Evolutionary conservation across 139 green algal genomes (phyloP).

Genomic region (Dunaliella sp.): DNA sequence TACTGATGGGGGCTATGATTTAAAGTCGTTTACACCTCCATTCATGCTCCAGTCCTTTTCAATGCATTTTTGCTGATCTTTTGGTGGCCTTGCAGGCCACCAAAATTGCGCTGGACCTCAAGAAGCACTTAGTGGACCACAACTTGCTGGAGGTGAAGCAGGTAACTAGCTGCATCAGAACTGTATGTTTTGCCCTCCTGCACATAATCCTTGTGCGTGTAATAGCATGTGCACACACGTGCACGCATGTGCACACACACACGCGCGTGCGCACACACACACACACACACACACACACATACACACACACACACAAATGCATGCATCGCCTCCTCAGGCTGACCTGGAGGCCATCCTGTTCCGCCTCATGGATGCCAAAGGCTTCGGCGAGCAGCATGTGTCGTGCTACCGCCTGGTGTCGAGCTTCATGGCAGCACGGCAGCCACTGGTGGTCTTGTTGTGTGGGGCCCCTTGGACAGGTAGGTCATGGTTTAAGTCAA

Average conservation of each 20-base stretch:
- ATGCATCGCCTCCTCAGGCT: constrained; percentile 57
- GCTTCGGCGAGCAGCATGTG: constrained; percentile 75
- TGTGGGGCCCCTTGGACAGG: constrained; percentile 75
- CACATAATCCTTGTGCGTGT: neutral
- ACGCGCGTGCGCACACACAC: too few relatives aligned
- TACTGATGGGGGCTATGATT: too few relatives aligned
- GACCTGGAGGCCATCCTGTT: constrained; percentile 85
- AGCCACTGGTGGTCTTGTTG: constrained; percentile 84
- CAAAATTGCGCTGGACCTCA: constrained; percentile 89
- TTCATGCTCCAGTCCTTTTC: too few relatives aligned
- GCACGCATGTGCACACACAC: neutral
- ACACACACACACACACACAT: too few relatives aligned
- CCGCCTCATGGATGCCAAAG: constrained; percentile 62
- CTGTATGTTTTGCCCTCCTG: too few relatives aligned
- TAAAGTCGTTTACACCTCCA: too few relatives aligned
- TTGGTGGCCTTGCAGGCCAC: constrained; percentile 71
- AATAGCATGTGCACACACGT: neutral
- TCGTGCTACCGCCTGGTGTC: constrained; percentile 82
- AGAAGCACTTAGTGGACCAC: constrained; percentile 92
- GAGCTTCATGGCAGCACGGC: constrained; percentile 63
- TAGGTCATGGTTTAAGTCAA: too few relatives aligned
- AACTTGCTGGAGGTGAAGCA: constrained; percentile 70
- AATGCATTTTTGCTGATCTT: too few relatives aligned
- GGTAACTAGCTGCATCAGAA: too few relatives aligned
- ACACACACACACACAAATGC: too few relatives aligned